Base-by-base conservation (phyloP, 2,329 filamentous ascomycete species). In the Fusarium caatingaense region DNA sequence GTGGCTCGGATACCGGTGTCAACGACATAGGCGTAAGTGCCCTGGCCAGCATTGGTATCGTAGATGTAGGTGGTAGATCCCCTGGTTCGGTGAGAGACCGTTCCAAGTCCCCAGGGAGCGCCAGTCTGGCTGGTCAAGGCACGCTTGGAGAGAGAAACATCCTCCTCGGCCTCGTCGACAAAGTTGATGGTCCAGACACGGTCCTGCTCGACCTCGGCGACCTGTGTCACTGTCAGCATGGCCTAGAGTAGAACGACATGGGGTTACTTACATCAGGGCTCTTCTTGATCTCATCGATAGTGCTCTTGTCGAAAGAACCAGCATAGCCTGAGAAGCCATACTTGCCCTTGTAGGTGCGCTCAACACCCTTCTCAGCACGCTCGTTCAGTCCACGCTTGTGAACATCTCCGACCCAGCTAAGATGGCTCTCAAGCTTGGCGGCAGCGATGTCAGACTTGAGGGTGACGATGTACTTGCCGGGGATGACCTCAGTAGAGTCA, bases 1-100 rank as follows among this genome's bases (percentile, higher is more conserved):
- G 83, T 81, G 23, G 80, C 79, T 48, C 79, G 80, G 69, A 91
- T 86, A 71, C 89, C 89, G 7, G 88, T 90, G 77, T 91, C 89
- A 48, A 91, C 84, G 23, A 91, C 78, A 76, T 87, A 91, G 47
- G 84, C 85, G 32, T 86, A 89, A 70, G 86, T 86, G 40, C 83
- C 84, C 47, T 55, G 48, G 13, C 74, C 74, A 45, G 84, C 84
- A 20, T 78, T 79, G 57, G 78, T 79, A 74, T 88, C 85, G 66
- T 86, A 88, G 50, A 83, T 76, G 75, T 88, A 89, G 55, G 66
- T 74, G 18, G 65, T 73, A 25, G 57, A 72, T 40, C 75, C 77
- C 2, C 56, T 56, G 1, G 54, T 25, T 30, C 76, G 74, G 66
- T 77, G 76, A 15, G 78, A 80, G 60, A 81, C 70, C 15, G 78